These are phyloP conservation scores for Amaranthus cruentus DNA, from an alignment of 148 eudicot species.

Conservation along the genomic window DNA sequence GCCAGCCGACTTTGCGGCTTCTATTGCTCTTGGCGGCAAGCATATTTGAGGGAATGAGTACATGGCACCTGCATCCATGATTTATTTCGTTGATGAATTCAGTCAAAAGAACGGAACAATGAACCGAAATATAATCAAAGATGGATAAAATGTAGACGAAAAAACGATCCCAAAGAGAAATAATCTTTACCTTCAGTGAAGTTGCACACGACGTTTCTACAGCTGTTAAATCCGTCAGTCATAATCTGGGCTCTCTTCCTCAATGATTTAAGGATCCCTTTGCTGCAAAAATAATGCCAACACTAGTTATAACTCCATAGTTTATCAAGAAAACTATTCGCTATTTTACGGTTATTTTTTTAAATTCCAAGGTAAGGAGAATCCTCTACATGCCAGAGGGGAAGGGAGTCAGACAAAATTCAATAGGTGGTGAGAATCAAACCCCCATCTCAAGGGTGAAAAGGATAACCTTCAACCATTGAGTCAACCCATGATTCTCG, in stretches of 20 bases:
- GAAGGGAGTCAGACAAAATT: too few species aligned
- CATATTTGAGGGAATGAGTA: constrained; percentile 95
- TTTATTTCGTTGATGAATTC: constrained; percentile 5
- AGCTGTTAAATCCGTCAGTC: constrained; percentile 99
- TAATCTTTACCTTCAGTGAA: constrained; percentile 76
- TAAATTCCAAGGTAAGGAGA: too few species aligned
- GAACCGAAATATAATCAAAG: not conserved
- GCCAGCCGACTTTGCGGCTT: constrained; percentile 68
- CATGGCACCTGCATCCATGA: constrained; percentile 76
- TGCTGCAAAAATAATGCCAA: constrained; percentile 45
- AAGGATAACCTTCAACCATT: too few species aligned
- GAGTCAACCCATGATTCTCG: too few species aligned
- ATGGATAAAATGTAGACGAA: not conserved
- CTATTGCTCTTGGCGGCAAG: constrained; percentile 83
- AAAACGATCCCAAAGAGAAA: not conserved
- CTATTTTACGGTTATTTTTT: too few species aligned
- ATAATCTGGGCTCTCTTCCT: constrained; percentile 86
- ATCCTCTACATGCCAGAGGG: too few species aligned
- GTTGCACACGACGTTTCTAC: constrained; percentile 93
- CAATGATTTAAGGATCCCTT: constrained; percentile 83
- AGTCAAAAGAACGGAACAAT: not conserved
- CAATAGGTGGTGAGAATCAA: too few species aligned
- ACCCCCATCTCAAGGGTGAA: too few species aligned
- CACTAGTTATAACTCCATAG: too few species aligned
- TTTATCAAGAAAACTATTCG: too few species aligned